These are phyloP conservation scores for Pseudonitzschia multiseries DNA, from an alignment of 108 stramenopile genomes.

Conservation along the genomic window DNA sequence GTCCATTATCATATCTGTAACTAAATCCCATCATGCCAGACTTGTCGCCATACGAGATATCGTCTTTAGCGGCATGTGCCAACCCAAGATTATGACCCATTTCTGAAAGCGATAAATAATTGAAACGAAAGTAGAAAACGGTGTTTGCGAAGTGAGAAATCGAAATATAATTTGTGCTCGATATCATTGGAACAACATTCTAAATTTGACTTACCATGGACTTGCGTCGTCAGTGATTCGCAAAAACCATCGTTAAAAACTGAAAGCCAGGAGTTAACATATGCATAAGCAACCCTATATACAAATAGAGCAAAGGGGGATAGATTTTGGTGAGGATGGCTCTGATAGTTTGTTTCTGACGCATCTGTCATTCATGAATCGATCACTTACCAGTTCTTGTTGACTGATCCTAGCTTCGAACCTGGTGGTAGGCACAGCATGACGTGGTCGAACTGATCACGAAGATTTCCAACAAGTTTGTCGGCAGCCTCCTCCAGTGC, in stretches of 20 bases:
- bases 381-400: slow-evolving; percentile 21
- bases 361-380: background rate
- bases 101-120: slow-evolving; percentile 18
- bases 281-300: slow-evolving; percentile 17
- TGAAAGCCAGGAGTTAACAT: slow-evolving; percentile 13
- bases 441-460: slow-evolving; percentile 45
- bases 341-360: background rate
- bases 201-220: slow-evolving; percentile 6
- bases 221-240: slow-evolving; percentile 5
- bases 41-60: slow-evolving; percentile 18
- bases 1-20: slow-evolving; percentile 41
- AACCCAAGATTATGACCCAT: slow-evolving; percentile 47
- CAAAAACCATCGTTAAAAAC: slow-evolving; percentile 26
- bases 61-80: slow-evolving; percentile 33
- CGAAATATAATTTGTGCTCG: background rate
- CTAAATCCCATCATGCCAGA: slow-evolving; percentile 46
- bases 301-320: background rate
- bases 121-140: background rate
- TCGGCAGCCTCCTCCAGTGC: background rate
- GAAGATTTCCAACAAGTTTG: slow-evolving; percentile 9
- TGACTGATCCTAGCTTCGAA: slow-evolving; percentile 25
- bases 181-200: background rate
- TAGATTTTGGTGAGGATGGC: background rate
- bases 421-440: slow-evolving; percentile 60
- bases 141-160: background rate